phyloP scores from a whole-genome alignment of 805 yeast genomes.

The Saccharomycopsis amapae region DNA sequence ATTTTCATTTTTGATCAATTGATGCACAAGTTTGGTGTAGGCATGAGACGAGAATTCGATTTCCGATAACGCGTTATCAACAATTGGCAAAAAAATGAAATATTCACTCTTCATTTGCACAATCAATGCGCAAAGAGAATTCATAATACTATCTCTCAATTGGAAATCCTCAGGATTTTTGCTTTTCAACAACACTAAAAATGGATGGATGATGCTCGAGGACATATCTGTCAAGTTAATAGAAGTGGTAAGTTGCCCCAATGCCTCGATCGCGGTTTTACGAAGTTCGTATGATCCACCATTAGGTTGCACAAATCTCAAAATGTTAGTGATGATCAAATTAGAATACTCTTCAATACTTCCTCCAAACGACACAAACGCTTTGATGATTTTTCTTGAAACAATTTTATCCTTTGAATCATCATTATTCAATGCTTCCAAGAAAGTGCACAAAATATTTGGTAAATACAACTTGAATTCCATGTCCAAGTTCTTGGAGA shows the following conservation, averaged over 20 bases:
- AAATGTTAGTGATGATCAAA: slow-evolving; percentile 78
- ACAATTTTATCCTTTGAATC: slow-evolving; percentile 50
- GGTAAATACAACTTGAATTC: slow-evolving; percentile 86
- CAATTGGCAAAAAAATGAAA: slow-evolving; percentile 76
- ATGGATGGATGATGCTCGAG: slow-evolving; percentile 81
- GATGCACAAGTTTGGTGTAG: slow-evolving; percentile 76
- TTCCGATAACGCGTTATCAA: slow-evolving; percentile 56
- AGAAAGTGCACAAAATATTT: slow-evolving; percentile 63
- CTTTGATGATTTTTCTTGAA: slow-evolving; percentile 66
- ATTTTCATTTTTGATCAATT: slow-evolving; percentile 76
- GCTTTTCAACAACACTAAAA: slow-evolving; percentile 55
- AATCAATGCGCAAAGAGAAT: slow-evolving; percentile 69
- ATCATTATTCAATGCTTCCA: slow-evolving; percentile 65
- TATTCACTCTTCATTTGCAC: slow-evolving; percentile 81
- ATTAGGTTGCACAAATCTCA: slow-evolving; percentile 62
- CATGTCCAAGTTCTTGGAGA: slow-evolving; percentile 81
- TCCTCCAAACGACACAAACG: slow-evolving; percentile 80
- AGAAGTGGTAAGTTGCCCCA: slow-evolving; percentile 71
- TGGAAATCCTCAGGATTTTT: slow-evolving; percentile 42
- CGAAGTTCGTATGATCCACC: slow-evolving; percentile 43
- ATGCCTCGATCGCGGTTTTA: slow-evolving; percentile 68
- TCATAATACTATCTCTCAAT: slow-evolving; percentile 57
- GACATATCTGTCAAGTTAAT: slow-evolving; percentile 81
- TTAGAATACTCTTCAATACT: slow-evolving; percentile 86
- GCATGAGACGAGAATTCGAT: slow-evolving; percentile 61